Evolutionary conservation across 2,329 filamentous ascomycete genomes (phyloP).

Genomic region (Aspergillus quadrilineatus): DNA sequence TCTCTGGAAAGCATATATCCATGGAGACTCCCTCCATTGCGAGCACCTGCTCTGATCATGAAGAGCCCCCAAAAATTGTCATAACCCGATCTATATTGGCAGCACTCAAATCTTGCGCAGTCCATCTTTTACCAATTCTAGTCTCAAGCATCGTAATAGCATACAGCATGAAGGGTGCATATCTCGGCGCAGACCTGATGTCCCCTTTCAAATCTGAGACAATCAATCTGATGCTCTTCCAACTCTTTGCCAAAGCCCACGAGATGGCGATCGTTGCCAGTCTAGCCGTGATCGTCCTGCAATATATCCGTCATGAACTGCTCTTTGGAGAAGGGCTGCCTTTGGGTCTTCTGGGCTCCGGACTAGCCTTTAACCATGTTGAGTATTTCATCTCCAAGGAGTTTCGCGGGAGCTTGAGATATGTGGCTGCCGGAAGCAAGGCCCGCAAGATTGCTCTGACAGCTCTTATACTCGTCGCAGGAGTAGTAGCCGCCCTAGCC

Average conservation of each 20-base stretch:
- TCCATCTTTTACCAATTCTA: conserved; percentile 5
- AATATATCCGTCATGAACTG: conserved; percentile 11
- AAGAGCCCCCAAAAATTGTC: conserved; percentile 3
- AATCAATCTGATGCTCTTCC: conserved; percentile 11
- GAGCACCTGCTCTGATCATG: background rate
- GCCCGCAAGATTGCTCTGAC: background rate
- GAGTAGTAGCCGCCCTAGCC: conserved; percentile 2
- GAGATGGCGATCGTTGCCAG: conserved; percentile 10
- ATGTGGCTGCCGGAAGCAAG: background rate
- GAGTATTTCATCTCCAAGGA: conserved; percentile 12
- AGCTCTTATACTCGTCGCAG: background rate
- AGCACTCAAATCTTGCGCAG: background rate
- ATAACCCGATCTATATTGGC: background rate
- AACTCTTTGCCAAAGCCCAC: conserved; percentile 11
- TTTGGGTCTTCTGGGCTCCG: conserved; percentile 4
- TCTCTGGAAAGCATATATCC: background rate
- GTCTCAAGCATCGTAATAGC: conserved; percentile 8
- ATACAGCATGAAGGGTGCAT: conserved; percentile 6
- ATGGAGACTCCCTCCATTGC: background rate
- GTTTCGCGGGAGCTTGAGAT: conserved; percentile 4
- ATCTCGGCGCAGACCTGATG: conserved; percentile 8
- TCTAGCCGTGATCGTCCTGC: conserved; percentile 3
- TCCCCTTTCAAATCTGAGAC: conserved; percentile 6
- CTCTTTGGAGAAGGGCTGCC: conserved; percentile 11
- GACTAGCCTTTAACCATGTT: conserved; percentile 9